These are phyloP conservation scores for Candida boidinii DNA, from an alignment of 805 yeast species.

Conservation along the genomic window DNA sequence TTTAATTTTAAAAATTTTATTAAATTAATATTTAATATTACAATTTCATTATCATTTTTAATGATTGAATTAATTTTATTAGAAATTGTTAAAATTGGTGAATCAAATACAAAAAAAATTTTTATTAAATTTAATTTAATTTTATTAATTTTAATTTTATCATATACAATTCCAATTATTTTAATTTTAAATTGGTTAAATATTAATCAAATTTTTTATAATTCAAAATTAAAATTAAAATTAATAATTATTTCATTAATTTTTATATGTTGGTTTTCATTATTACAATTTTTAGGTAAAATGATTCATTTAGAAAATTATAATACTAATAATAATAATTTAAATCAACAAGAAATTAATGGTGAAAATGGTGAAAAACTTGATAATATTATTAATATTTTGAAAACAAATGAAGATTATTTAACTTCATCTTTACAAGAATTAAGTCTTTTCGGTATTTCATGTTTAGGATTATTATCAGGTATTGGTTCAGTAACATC, in stretches of 20 bases:
- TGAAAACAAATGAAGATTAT: no score
- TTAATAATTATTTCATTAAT: background rate
- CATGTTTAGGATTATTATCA: slow-evolving; percentile 39
- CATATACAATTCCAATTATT: slow-evolving; percentile 35
- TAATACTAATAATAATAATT: no score
- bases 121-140: slow-evolving; percentile 33
- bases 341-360: background rate
- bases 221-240: no score
- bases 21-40: slow-evolving; percentile 11
- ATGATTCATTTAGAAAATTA: background rate
- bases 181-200: slow-evolving; percentile 19
- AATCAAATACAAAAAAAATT: slow-evolving; percentile 18
- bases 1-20: background rate
- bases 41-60: slow-evolving; percentile 20
- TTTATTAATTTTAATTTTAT: slow-evolving; percentile 28
- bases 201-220: background rate
- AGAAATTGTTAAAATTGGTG: slow-evolving; percentile 18
- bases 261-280: background rate
- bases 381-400: slow-evolving; percentile 14
- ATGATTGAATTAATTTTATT: slow-evolving; percentile 19
- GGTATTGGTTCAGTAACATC: slow-evolving; percentile 46
- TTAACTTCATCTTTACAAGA: slow-evolving; percentile 33
- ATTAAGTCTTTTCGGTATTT: slow-evolving; percentile 38
- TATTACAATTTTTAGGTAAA: background rate
- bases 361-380: background rate